Evolutionary conservation across 257 asterid species (phyloP).

Genomic region (Rauvolfia tetraphylla): DNA sequence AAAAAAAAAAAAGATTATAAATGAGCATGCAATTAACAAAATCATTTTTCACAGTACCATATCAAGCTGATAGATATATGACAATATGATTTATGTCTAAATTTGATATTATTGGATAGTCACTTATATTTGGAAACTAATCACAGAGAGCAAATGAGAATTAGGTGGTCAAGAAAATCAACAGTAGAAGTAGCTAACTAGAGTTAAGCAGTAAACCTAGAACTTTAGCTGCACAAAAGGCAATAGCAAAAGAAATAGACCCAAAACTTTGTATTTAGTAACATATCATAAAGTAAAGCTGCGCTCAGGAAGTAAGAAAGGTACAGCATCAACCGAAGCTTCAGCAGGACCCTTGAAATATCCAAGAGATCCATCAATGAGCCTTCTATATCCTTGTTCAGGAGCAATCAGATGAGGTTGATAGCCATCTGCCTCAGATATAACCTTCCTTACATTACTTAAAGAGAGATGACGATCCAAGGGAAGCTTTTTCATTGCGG

Average conservation of each 20-base stretch:
- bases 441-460: slow-evolving; percentile 75
- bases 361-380: slow-evolving; percentile 93
- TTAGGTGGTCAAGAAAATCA: not conserved
- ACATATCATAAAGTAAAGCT: not conserved
- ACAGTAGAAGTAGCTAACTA: not conserved
- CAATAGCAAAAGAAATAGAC: not conserved
- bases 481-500: slow-evolving; percentile 94
- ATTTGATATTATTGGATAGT: not conserved
- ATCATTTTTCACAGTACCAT: not conserved
- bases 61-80: not conserved
- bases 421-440: slow-evolving; percentile 96
- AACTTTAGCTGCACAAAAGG: too few species aligned
- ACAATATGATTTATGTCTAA: not conserved
- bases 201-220: not conserved
- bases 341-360: slow-evolving; percentile 98
- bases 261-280: not conserved
- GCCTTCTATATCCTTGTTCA: slow-evolving; percentile 96
- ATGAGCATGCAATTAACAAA: not conserved
- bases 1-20: too few species aligned
- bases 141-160: not conserved
- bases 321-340: slow-evolving; percentile 97
- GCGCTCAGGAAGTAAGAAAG: slow-evolving; percentile 14
- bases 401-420: slow-evolving; percentile 99
- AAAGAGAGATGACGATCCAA: slow-evolving; percentile 92
- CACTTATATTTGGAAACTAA: not conserved